A percentile compares a stretch with the other conserved stretches of the same genome.
phyloP scores from a whole-genome alignment of 805 yeast species.

The Lachancea meyersii region DNA sequence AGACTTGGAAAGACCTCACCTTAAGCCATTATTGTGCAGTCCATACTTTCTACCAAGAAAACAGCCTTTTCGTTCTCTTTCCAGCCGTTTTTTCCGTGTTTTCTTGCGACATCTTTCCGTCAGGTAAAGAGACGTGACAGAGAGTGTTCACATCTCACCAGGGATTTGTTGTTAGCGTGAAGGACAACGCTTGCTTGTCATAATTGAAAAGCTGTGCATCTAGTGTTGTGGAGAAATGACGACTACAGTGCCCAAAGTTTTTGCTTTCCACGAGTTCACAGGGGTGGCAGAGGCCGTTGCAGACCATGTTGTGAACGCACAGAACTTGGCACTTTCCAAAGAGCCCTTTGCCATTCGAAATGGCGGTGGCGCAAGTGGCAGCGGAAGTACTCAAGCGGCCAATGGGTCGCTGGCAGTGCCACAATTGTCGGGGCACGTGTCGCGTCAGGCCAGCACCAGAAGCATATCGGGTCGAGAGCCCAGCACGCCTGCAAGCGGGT shows the following conservation, averaged over 20 bases:
- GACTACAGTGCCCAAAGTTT: conserved; percentile 87
- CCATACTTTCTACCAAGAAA: not conserved
- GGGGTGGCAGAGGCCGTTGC: conserved; percentile 97
- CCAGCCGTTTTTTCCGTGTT: not conserved
- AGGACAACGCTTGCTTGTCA: too few relatives aligned
- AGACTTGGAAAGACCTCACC: too few relatives aligned
- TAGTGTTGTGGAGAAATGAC: conserved; percentile 55
- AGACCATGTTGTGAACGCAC: conserved; percentile 86
- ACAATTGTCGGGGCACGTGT: conserved; percentile 2
- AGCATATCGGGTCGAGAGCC: conserved; percentile 8
- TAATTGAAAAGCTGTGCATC: too few relatives aligned
- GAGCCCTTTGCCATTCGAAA: conserved; percentile 7
- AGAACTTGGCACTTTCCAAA: conserved; percentile 45
- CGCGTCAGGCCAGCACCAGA: conserved; percentile 9
- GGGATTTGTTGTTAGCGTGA: too few relatives aligned
- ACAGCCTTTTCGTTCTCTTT: not conserved
- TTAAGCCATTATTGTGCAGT: too few relatives aligned
- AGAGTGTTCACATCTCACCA: too few relatives aligned
- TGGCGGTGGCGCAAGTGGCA: conserved; percentile 8
- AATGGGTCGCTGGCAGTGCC: conserved; percentile 6
- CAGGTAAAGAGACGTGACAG: too few relatives aligned
- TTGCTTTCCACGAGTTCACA: conserved; percentile 82
- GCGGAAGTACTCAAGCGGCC: conserved; percentile 1
- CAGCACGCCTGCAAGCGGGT: conserved; percentile 3
- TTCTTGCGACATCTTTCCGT: not conserved